Evolutionary conservation across 108 stramenopile species (phyloP), one percentile per base, ranked within the genome.

Genomic region (Cyclostephanos tholiformis): DNA sequence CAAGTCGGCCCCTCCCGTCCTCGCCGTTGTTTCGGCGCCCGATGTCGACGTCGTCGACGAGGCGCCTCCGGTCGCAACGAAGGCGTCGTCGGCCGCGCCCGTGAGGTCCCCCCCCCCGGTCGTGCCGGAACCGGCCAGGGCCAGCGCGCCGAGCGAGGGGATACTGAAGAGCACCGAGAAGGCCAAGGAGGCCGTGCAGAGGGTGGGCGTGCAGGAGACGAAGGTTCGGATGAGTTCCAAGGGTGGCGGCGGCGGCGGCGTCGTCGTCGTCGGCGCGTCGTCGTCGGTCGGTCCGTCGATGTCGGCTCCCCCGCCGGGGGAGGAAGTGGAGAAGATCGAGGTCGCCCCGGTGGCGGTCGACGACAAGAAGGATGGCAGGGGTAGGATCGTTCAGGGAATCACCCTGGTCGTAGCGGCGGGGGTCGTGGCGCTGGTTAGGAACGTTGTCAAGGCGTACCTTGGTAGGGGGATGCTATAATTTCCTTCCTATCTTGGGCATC

Each of bases 151-250:
- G 22, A 76, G 75, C 62, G 62, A 69, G 32, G 51, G 22, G 48
- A 52, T 76, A 29, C 60, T 76, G n/a, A 38, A 76, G 56, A 67
- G 62, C 25, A 69, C 75, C 1, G 75, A 76, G 46, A 62, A 63
- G 44, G 75, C 75, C 22, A 76, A 63, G 30, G 55, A 50, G 13
- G 62, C 57, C 30, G 75, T 76, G 12, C 51, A 69, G 48, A 67
- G 50, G 38, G 41, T 26, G 62, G 75, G 75, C 16, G 63, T 76
- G 22, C 38, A 69, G 50, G 75, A 76, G 53, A 69, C 67, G 26
- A 76, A 76, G 46, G 68, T 61, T 20, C 63, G 68, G 61, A 69
- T 76, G 67, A 63, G 62, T 56, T 69, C 67, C 63, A 76, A 67
- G 59, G 36, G n/a, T n/a, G n/a, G n/a, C n/a, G n/a, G n/a, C n/a